Evolutionary conservation across 2,329 filamentous ascomycete species (phyloP).

Genomic region (Phyllachora maydis): DNA sequence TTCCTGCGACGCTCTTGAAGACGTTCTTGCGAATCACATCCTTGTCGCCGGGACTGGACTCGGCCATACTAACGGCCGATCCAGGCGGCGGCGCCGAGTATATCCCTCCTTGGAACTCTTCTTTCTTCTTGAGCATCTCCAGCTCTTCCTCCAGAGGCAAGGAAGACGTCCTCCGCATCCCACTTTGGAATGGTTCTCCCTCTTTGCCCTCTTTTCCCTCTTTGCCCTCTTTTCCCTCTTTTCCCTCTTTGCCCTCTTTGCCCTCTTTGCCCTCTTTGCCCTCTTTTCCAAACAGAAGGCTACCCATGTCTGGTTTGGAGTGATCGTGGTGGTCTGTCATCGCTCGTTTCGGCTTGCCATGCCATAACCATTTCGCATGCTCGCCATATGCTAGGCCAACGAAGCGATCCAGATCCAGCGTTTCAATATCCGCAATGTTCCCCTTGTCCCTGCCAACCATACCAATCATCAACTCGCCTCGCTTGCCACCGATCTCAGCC

Average conservation of each 20-base stretch:
- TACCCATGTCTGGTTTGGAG: constrained; percentile 20
- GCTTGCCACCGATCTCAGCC: constrained; percentile 80
- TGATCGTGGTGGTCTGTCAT: constrained; percentile 22
- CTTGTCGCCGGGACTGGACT: constrained; percentile 28
- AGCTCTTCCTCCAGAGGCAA: constrained; percentile 29
- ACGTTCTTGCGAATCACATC: constrained; percentile 42
- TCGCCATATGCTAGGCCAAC: constrained; percentile 61
- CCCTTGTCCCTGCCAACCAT: constrained; percentile 80
- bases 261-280: no score
- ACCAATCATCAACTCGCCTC: constrained; percentile 87
- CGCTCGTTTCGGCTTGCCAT: constrained; percentile 63
- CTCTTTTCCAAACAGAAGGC: constrained; percentile 33
- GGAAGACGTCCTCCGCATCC: constrained; percentile 26
- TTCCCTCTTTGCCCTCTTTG: no score
- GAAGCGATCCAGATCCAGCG: constrained; percentile 71
- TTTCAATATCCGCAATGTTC: constrained; percentile 83
- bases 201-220: no score
- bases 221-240: no score
- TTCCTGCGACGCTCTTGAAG: constrained; percentile 62
- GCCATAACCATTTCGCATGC: constrained; percentile 83
- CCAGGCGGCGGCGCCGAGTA: constrained; percentile 21
- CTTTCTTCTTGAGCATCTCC: constrained; percentile 22
- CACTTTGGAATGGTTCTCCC: constrained; percentile 5
- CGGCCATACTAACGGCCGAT: constrained; percentile 23
- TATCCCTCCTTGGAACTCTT: constrained; percentile 17